Percentiles rank a stretch among this genome's conserved stretches.
These are phyloP conservation scores for Ogataea glucozyma DNA, from an alignment of 805 yeast genomes.

Conservation along the genomic window DNA sequence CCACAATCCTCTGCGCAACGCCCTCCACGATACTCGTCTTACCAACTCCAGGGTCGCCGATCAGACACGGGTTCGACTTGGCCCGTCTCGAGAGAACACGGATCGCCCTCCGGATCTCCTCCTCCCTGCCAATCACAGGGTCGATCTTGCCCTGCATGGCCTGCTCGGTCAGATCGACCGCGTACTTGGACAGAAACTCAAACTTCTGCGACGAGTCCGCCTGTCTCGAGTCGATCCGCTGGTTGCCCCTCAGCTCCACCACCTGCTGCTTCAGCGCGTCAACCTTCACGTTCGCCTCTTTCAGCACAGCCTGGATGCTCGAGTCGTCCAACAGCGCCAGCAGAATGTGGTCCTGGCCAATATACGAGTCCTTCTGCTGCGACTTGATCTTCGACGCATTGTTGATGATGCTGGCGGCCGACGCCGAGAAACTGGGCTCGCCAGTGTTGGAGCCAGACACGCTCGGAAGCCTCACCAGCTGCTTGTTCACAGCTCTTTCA, in stretches of 20 bases:
- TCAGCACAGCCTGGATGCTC: slow-evolving; percentile 66
- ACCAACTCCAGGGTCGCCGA: slow-evolving; percentile 99
- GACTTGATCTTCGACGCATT: slow-evolving; percentile 76
- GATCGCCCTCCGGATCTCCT: slow-evolving; percentile 93
- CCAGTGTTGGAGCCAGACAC: slow-evolving; percentile 88
- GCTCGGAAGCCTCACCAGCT: slow-evolving; percentile 79
- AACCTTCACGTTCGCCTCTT: slow-evolving; percentile 65
- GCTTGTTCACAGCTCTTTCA: slow-evolving; percentile 77
- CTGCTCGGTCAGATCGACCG: slow-evolving; percentile 88
- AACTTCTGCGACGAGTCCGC: slow-evolving; percentile 87
- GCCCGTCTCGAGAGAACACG: slow-evolving; percentile 96
- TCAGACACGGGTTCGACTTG: slow-evolving; percentile 92
- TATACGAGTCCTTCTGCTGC: slow-evolving; percentile 85
- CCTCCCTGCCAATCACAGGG: slow-evolving; percentile 98
- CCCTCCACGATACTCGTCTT: slow-evolving; percentile 98
- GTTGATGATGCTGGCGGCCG: slow-evolving; percentile 73
- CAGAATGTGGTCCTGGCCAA: slow-evolving; percentile 93
- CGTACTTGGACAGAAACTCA: slow-evolving; percentile 87
- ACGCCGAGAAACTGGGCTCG: slow-evolving; percentile 73
- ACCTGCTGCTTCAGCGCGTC: slow-evolving; percentile 79
- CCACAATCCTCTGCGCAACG: slow-evolving; percentile 95
- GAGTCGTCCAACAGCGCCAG: slow-evolving; percentile 82
- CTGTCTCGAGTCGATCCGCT: slow-evolving; percentile 87
- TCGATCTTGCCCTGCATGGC: slow-evolving; percentile 95
- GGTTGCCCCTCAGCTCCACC: slow-evolving; percentile 80